A percentile compares a stretch with the other conserved stretches of the same genome.
phyloP scores from a whole-genome alignment of 169 alveolate species.

The Plasmodium reichenowi region DNA sequence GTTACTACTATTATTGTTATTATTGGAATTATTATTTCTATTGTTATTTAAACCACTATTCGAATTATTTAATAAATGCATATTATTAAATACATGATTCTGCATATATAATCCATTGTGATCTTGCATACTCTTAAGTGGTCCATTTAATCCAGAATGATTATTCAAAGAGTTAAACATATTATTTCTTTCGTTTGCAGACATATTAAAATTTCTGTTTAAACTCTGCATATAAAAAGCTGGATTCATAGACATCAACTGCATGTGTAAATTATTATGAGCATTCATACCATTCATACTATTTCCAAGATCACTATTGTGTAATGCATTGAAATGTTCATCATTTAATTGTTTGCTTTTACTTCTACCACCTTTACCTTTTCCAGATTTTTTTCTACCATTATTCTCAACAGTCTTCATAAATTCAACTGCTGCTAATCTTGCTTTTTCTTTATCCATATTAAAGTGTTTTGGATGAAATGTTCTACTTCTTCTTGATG shows the following conservation, averaged over 20 bases:
- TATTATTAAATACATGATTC: constrained; percentile 4
- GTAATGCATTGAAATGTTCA: constrained; percentile 11
- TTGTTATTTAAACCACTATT: constrained; percentile 8
- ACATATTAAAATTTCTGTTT: constrained; percentile 57
- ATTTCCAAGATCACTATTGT: constrained; percentile 38
- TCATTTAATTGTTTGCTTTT: constrained; percentile 68
- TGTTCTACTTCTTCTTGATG: constrained; percentile 87
- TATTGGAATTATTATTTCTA: background rate
- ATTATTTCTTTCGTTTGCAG: constrained; percentile 49
- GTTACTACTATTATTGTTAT: constrained; percentile 7
- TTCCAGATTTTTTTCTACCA: constrained; percentile 81
- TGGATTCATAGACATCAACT: constrained; percentile 51
- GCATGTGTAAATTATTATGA: constrained; percentile 55
- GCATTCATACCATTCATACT: constrained; percentile 40
- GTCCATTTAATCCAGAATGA: constrained; percentile 15
- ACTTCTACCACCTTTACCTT: constrained; percentile 70
- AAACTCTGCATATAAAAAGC: constrained; percentile 54
- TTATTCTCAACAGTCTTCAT: constrained; percentile 85
- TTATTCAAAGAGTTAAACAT: constrained; percentile 22
- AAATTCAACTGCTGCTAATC: constrained; percentile 87
- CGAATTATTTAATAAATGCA: constrained; percentile 18
- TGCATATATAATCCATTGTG: constrained; percentile 21
- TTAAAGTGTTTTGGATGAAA: constrained; percentile 89
- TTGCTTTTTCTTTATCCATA: constrained; percentile 87
- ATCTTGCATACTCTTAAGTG: constrained; percentile 35